Evolutionary conservation across 768 basidiomycete genomes (phyloP).

Genomic region (Termitomyces sp.): DNA sequence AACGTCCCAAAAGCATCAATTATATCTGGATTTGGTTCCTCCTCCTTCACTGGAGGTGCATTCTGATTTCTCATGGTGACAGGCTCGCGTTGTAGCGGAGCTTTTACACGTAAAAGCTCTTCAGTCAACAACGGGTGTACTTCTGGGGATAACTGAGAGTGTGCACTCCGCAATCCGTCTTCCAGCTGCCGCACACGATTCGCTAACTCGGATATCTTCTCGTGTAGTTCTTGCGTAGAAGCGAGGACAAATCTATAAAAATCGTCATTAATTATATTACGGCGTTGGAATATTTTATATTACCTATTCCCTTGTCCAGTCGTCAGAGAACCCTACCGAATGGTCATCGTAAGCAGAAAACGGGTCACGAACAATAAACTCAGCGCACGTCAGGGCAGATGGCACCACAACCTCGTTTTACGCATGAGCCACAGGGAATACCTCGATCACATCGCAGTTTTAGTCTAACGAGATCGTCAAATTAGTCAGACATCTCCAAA

Average conservation of each 20-base stretch:
- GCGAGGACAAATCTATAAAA: slow-evolving; percentile 67
- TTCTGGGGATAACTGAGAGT: slow-evolving; percentile 52
- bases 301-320: slow-evolving; percentile 82
- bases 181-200: slow-evolving; percentile 74
- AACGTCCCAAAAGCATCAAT: slow-evolving; percentile 79
- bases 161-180: slow-evolving; percentile 58
- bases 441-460: slow-evolving; percentile 73
- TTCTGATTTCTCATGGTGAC: slow-evolving; percentile 32
- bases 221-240: slow-evolving; percentile 75
- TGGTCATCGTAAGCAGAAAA: neutral
- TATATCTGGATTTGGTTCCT: slow-evolving; percentile 59
- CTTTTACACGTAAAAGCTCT: slow-evolving; percentile 70
- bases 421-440: slow-evolving; percentile 74
- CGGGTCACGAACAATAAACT: neutral
- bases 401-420: slow-evolving; percentile 74
- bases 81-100: slow-evolving; percentile 68
- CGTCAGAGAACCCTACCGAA: slow-evolving; percentile 59
- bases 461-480: slow-evolving; percentile 31
- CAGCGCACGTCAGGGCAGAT: slow-evolving; percentile 72
- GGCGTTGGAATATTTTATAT: slow-evolving; percentile 7
- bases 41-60: slow-evolving; percentile 45
- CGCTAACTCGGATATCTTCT: slow-evolving; percentile 73
- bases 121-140: slow-evolving; percentile 65
- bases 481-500: neutral
- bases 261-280: slow-evolving; percentile 1